These are phyloP conservation scores for Haplosporangium sp. DNA, from an alignment of 371 early-diverging fungal genomes.

Conservation along the genomic window DNA sequence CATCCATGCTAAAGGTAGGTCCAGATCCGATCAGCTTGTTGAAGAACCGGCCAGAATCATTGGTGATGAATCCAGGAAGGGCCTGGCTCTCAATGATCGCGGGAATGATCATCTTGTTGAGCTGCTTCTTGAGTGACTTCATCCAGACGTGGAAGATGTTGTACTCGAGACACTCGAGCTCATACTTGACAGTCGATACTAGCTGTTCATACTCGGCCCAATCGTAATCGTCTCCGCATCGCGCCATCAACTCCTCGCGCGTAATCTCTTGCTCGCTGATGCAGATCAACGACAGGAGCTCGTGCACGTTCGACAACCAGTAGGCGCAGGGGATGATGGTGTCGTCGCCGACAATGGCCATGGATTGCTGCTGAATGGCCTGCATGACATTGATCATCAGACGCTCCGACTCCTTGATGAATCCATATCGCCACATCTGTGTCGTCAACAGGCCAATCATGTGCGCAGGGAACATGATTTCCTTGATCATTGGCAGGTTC, in stretches of 20 bases:
- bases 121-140: slow-evolving; percentile 92
- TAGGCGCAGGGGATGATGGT: slow-evolving; percentile 72
- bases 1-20: slow-evolving; percentile 89
- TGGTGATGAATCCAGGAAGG: slow-evolving; percentile 90
- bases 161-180: slow-evolving; percentile 62
- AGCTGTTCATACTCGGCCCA: slow-evolving; percentile 65
- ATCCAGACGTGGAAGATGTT: slow-evolving; percentile 87
- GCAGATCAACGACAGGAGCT: slow-evolving; percentile 78
- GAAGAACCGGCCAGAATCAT: slow-evolving; percentile 88
- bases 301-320: slow-evolving; percentile 96
- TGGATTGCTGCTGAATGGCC: slow-evolving; percentile 76
- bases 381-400: slow-evolving; percentile 89
- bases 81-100: slow-evolving; percentile 94
- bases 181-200: slow-evolving; percentile 62
- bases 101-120: slow-evolving; percentile 93
- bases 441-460: slow-evolving; percentile 87
- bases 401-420: slow-evolving; percentile 81
- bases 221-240: slow-evolving; percentile 26
- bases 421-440: slow-evolving; percentile 90
- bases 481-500: slow-evolving; percentile 80
- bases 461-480: slow-evolving; percentile 95
- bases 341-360: slow-evolving; percentile 64
- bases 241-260: slow-evolving; percentile 24
- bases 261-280: slow-evolving; percentile 49
- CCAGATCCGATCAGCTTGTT: slow-evolving; percentile 81